A percentile compares a stretch with the other conserved stretches of the same genome.
Conservation (phyloP, 306 rosid species). For the Chamaecrista fasciculata region DNA sequence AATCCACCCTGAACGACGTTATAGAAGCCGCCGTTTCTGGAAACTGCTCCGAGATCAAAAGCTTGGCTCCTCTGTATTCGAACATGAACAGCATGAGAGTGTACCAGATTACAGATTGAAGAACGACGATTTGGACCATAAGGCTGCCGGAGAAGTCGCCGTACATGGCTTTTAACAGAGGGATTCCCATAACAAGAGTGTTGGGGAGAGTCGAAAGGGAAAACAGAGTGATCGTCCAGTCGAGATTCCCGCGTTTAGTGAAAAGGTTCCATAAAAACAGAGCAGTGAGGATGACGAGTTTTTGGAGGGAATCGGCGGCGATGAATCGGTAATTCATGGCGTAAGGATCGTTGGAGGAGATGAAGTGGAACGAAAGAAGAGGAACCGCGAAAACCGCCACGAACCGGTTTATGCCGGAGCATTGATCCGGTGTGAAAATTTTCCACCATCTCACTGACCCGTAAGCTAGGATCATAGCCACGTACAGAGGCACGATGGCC, state of each 20-base stretch:
- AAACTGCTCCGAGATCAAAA: constrained; percentile 58
- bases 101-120: constrained; percentile 70
- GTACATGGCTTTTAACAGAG: constrained; percentile 74
- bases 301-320: constrained; percentile 34
- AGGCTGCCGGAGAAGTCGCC: constrained; percentile 58
- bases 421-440: constrained; percentile 38
- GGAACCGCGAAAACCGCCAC: constrained; percentile 34
- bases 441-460: constrained; percentile 45
- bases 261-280: constrained; percentile 28
- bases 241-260: constrained; percentile 45
- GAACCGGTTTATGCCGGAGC: constrained; percentile 34
- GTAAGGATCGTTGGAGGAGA: constrained; percentile 30
- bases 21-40: constrained; percentile 59
- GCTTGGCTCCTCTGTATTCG: constrained; percentile 76
- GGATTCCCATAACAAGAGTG: constrained; percentile 81
- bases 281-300: constrained; percentile 1
- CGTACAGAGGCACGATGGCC: constrained; percentile 31
- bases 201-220: constrained; percentile 77
- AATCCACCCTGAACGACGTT: constrained; percentile 55
- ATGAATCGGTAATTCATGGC: constrained; percentile 31
- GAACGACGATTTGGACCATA: constrained; percentile 71
- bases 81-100: constrained; percentile 64
- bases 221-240: constrained; percentile 72
- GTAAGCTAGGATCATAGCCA: constrained; percentile 34
- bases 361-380: constrained; percentile 16